Evolutionary conservation across 2,329 filamentous ascomycete species (phyloP).

Genomic region (Fusarium musae): DNA sequence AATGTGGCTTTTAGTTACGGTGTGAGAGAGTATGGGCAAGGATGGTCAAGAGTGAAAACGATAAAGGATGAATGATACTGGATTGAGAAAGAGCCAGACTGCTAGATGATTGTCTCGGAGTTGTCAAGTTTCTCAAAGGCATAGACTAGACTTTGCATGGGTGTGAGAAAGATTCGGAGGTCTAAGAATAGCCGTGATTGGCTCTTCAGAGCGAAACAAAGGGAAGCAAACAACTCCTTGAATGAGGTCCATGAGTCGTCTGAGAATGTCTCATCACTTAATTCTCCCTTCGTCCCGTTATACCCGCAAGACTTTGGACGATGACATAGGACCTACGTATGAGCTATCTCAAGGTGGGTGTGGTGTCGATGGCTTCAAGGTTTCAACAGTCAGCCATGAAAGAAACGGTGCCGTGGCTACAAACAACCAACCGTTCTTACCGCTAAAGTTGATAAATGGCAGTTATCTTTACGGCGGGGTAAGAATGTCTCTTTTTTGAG

Average conservation of each 20-base stretch:
- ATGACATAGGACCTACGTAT: conserved; percentile 9
- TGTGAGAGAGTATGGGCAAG: background rate
- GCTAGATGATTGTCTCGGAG: background rate
- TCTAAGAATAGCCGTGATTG: background rate
- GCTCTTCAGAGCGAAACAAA: background rate
- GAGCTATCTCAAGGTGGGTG: background rate
- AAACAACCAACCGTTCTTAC: background rate
- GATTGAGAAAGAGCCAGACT: background rate
- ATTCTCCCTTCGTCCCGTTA: background rate
- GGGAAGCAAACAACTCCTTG: background rate
- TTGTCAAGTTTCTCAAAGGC: background rate
- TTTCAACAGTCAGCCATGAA: background rate
- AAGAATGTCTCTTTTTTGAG: background rate
- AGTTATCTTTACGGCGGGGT: background rate
- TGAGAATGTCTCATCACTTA: background rate
- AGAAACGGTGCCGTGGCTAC: background rate
- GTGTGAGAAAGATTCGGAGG: background rate
- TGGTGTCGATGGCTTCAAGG: conserved; percentile 22
- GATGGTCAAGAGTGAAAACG: background rate
- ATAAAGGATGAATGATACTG: background rate
- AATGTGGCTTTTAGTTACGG: conserved; percentile 18
- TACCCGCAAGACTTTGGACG: background rate
- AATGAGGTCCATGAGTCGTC: background rate
- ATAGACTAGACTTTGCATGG: background rate
- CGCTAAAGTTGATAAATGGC: background rate